phyloP scores from a whole-genome alignment of 1,284 basidiomycete species.

The Cryptococcus sp. region DNA sequence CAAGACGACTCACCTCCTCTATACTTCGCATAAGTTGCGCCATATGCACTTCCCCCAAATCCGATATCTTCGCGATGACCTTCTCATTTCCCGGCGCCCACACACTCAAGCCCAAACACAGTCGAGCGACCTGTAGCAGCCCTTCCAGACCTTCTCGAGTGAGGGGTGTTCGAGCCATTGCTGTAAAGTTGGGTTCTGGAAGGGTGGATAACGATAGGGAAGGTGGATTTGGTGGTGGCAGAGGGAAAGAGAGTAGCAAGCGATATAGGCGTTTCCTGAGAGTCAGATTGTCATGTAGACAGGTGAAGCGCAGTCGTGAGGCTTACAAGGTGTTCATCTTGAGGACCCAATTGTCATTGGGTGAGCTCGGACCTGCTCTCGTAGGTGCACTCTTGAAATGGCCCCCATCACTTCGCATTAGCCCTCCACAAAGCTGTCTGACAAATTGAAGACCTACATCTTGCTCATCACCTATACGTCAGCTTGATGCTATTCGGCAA shows the following conservation, averaged over 20 bases:
- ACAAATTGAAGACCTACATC: conserved; percentile 11
- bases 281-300: neutral
- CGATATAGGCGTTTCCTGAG: conserved; percentile 44
- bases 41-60: conserved; percentile 38
- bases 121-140: conserved; percentile 31
- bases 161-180: conserved; percentile 32
- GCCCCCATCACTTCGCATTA: conserved; percentile 21
- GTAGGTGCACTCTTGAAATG: conserved; percentile 36
- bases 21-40: conserved; percentile 44
- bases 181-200: conserved; percentile 39
- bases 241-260: conserved; percentile 37
- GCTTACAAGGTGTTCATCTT: conserved; percentile 40
- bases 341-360: conserved; percentile 41
- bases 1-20: conserved; percentile 30
- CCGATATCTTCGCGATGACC: conserved; percentile 42
- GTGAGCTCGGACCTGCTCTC: conserved; percentile 9
- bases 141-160: conserved; percentile 25
- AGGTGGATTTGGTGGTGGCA: conserved; percentile 31
- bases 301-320: neutral
- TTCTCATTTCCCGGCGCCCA: conserved; percentile 42
- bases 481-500: neutral
- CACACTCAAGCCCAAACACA: conserved; percentile 36
- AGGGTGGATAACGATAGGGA: conserved; percentile 30
- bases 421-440: too few relatives aligned
- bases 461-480: conserved; percentile 19